These are phyloP conservation scores for Polytrichum formosum DNA, from an alignment of 225 moss, liverwort and hornwort species.

Conservation along the genomic window DNA sequence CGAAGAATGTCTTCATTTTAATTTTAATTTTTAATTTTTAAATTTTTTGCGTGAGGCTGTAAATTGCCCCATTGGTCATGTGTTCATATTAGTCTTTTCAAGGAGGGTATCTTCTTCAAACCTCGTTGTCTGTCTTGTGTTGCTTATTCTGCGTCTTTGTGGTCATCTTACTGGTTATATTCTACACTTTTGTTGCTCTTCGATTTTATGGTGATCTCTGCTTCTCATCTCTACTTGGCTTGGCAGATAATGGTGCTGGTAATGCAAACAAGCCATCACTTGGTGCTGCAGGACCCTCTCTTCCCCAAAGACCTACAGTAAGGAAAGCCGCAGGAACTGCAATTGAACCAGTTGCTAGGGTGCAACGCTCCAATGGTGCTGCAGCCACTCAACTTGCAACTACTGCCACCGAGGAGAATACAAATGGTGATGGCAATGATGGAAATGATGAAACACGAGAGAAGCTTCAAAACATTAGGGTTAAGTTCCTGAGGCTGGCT, in stretches of 20 bases:
- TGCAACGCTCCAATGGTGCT: conserved; percentile 23
- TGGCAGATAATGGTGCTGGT: not conserved
- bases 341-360: conserved; percentile 29
- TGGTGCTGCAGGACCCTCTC: conserved; percentile 62
- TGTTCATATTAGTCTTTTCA: too few species aligned
- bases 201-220: too few species aligned
- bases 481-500: conserved; percentile 59
- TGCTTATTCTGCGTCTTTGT: too few species aligned
- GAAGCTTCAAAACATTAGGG: conserved; percentile 58
- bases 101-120: too few species aligned
- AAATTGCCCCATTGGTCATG: too few species aligned
- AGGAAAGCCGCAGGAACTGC: conserved; percentile 35
- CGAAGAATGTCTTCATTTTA: too few species aligned
- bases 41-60: too few species aligned
- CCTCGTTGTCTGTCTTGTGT: too few species aligned
- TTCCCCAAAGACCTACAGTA: conserved; percentile 58
- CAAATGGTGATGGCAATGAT: conserved; percentile 40
- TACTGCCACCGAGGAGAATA: conserved; percentile 20
- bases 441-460: conserved; percentile 62
- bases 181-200: too few species aligned
- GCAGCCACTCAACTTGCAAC: conserved; percentile 26
- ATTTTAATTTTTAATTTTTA: too few species aligned
- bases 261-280: conserved; percentile 48
- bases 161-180: too few species aligned
- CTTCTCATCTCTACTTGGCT: not conserved